Evolutionary conservation across 163 green algal genomes (phyloP).

Genomic region (Volvox carteri): DNA sequence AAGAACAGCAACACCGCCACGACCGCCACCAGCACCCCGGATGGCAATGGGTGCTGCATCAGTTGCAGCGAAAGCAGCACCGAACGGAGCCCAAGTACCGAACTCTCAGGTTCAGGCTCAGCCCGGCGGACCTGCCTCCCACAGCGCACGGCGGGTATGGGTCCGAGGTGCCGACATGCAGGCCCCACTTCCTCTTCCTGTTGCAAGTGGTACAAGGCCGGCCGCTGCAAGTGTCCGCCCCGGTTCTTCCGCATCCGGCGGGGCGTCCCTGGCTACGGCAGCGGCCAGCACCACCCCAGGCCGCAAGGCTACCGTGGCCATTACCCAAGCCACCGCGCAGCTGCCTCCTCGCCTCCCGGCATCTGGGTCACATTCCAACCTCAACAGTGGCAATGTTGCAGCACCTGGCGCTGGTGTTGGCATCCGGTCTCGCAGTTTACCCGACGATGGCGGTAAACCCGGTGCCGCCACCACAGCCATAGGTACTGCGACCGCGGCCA

Average conservation of each 20-base stretch:
- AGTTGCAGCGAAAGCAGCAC: not conserved
- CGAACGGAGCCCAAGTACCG: not conserved
- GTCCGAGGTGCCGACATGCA: not conserved
- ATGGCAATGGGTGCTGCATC: not conserved
- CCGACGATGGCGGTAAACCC: no score
- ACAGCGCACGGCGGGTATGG: conserved; percentile 1
- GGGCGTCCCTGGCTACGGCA: no score
- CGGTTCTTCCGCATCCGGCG: not conserved
- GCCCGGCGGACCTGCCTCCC: not conserved
- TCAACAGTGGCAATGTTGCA: no score
- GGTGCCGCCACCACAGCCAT: no score
- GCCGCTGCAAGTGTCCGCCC: not conserved
- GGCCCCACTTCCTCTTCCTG: not conserved
- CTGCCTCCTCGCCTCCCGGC: no score
- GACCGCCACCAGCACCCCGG: not conserved
- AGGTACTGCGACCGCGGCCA: no score
- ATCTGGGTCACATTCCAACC: no score
- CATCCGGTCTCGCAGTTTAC: no score
- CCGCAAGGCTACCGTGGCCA: no score
- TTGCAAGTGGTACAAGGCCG: not conserved
- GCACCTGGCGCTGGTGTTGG: no score
- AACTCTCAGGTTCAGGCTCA: not conserved
- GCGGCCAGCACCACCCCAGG: no score
- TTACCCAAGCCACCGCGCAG: no score
- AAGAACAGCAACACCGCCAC: not conserved